phyloP scores from a whole-genome alignment of 2,329 filamentous ascomycete genomes.

The Phialocephala subalpina region DNA sequence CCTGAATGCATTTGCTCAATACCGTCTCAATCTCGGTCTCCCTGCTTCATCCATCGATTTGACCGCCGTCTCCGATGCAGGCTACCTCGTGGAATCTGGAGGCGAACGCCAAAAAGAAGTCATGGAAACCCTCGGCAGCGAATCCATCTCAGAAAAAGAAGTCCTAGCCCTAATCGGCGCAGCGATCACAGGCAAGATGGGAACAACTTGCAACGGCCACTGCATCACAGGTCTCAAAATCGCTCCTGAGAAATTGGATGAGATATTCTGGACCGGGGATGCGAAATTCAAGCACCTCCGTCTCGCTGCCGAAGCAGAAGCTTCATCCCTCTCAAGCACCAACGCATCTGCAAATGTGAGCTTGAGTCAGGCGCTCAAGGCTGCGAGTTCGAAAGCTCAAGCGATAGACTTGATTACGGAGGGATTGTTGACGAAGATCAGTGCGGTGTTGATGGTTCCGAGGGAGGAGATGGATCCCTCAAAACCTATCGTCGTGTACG shows the following conservation, averaged over 20 bases:
- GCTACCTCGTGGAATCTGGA: constrained; percentile 44
- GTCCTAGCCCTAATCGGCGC: constrained; percentile 39
- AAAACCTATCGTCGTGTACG: constrained; percentile 39
- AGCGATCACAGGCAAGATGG: constrained; percentile 37
- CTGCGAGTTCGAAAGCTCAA: constrained; percentile 29
- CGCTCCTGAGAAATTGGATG: constrained; percentile 16
- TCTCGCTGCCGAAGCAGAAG: constrained; percentile 14
- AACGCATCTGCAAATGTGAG: constrained; percentile 14
- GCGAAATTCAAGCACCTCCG: constrained; percentile 30
- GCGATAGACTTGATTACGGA: constrained; percentile 47
- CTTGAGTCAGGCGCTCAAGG: constrained; percentile 26
- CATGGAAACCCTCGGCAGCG: constrained; percentile 27
- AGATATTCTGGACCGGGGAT: constrained; percentile 43
- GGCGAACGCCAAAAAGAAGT: constrained; percentile 21
- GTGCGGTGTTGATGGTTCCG: constrained; percentile 56
- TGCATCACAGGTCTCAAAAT: constrained; percentile 36
- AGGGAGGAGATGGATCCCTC: constrained; percentile 54
- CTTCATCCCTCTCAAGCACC: constrained; percentile 1
- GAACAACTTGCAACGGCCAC: constrained; percentile 30
- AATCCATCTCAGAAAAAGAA: constrained; percentile 32
- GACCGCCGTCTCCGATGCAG: constrained; percentile 33
- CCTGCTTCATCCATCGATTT: constrained; percentile 36
- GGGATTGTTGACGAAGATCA: constrained; percentile 51
- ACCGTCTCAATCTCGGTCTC: constrained; percentile 31
- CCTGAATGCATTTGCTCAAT: constrained; percentile 36